Base-by-base conservation (phyloP, 306 rosid genomes). In the Corylus heterophylla region DNA sequence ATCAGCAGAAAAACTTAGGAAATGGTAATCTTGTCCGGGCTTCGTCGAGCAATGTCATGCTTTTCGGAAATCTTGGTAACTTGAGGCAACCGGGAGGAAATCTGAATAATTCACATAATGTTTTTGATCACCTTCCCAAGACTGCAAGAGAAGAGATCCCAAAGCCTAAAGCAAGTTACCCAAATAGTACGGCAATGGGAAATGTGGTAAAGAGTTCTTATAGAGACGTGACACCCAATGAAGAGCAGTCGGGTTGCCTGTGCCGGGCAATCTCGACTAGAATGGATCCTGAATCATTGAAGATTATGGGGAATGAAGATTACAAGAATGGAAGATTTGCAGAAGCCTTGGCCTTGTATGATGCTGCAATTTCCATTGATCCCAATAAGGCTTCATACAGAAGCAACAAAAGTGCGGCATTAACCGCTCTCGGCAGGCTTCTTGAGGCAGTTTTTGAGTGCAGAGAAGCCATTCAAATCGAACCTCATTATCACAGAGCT, bases 241-340 rank as follows among this genome's bases (percentile, higher is more conserved):
- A 25, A 25, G 81, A 82, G 51, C 78, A 80, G 47, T n/a, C 88
- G 2, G 68, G 71, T 64, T 87, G 96, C 12, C 72, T 90, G 62
- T 94, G 98, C 56, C 82, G 97, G 42, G 97, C 94, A 0, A 12
- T 94, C 66, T 94, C 98, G 3, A 94, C 97, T 4, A 83, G 97
- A 80, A 90, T 89, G 94, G 98, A 94, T 78, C 98, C 98, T 0
- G 97, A 94, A 54, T 84, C 89, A 47, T 80, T 94, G 84, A 94
- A 92, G 85, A 90, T 89, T 12, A 84, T 94, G 97, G 97, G 98
- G 25, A 94, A 94, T 76, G 97, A 92, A 77, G 98, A 94, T 84
- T 94, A 92, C 80, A 94, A 90, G 84, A 92, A 83, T 52, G 98
- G 97, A 27, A 87, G 89, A 27, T 94, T 90, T 73, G 92, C 90